Percentiles rank a stretch among this genome's conserved stretches.
Conservation (phyloP, 139 green algal species). For the Closterium sp. region DNA sequence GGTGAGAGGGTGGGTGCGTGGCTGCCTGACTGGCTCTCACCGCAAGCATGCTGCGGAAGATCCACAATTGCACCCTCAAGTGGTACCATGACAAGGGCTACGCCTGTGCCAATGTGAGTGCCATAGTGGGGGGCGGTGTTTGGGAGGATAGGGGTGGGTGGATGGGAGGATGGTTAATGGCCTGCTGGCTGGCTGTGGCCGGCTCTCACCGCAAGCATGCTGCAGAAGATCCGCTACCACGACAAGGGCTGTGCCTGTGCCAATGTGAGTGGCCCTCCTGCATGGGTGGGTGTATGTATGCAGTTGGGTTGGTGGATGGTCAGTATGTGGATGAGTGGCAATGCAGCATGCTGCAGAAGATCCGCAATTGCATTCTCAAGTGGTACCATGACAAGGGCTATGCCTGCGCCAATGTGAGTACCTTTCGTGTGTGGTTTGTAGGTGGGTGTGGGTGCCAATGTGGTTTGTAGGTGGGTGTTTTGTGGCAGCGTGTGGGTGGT, state of each 20-base stretch:
- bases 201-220: slow-evolving; percentile 22
- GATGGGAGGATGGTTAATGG: no score
- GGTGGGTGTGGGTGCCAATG: no score
- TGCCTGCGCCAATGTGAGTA: slow-evolving; percentile 45
- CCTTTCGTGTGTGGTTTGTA: no score
- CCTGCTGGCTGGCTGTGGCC: not conserved
- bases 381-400: slow-evolving; percentile 76
- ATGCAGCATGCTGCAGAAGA: slow-evolving; percentile 31
- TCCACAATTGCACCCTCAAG: slow-evolving; percentile 69
- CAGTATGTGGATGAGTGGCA: no score
- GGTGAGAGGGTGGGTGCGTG: not conserved
- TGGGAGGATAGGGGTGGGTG: no score
- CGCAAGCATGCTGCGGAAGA: slow-evolving; percentile 34
- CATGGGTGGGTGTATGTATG: not conserved
- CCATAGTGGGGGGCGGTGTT: no score
- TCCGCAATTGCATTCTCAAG: slow-evolving; percentile 68
- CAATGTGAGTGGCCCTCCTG: slow-evolving; percentile 19
- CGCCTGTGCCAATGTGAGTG: slow-evolving; percentile 45
- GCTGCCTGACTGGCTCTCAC: no score
- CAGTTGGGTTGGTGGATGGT: not conserved
- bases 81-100: slow-evolving; percentile 76
- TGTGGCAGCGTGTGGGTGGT: no score
- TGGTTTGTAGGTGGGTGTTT: no score
- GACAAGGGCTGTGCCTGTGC: slow-evolving; percentile 63
- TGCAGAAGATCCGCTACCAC: slow-evolving; percentile 65